Conservation (phyloP, 2,329 filamentous ascomycete species). For the Chrysoporthe cubensis region DNA sequence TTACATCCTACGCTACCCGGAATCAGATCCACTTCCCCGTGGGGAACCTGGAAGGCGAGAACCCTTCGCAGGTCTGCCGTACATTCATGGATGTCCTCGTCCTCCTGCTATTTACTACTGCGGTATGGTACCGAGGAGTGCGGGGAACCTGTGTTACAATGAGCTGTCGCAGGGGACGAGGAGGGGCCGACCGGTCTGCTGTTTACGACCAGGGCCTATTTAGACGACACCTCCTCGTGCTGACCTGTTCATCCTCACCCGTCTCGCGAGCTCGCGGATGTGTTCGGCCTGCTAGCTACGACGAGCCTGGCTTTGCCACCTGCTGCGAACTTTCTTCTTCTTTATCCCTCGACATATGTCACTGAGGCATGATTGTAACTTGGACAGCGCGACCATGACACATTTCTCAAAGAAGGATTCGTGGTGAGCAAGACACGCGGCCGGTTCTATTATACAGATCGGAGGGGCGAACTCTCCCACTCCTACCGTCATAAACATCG, state of each 20-base stretch:
- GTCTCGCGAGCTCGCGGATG: too few species aligned
- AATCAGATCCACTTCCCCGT: slow-evolving; percentile 3
- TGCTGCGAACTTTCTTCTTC: too few species aligned
- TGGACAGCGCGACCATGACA: too few species aligned
- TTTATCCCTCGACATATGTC: too few species aligned
- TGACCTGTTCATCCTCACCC: too few species aligned
- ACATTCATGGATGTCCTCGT: not conserved
- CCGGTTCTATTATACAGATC: not conserved
- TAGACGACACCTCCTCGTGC: too few species aligned
- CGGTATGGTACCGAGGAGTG: not conserved
- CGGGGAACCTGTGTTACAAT: not conserved
- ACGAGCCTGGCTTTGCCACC: too few species aligned
- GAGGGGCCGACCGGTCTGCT: not conserved
- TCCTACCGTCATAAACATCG: not conserved
- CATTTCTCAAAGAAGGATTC: too few species aligned
- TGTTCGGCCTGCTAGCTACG: too few species aligned
- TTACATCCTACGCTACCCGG: not conserved
- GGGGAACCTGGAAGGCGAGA: not conserved
- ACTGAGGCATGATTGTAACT: too few species aligned
- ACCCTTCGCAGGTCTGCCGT: not conserved
- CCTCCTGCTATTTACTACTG: not conserved
- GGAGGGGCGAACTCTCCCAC: not conserved
- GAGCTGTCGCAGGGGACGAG: not conserved
- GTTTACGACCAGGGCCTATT: not conserved
- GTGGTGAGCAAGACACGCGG: not conserved